Conservation (phyloP, 768 basidiomycete species). For the Podaxis rugospora region DNA sequence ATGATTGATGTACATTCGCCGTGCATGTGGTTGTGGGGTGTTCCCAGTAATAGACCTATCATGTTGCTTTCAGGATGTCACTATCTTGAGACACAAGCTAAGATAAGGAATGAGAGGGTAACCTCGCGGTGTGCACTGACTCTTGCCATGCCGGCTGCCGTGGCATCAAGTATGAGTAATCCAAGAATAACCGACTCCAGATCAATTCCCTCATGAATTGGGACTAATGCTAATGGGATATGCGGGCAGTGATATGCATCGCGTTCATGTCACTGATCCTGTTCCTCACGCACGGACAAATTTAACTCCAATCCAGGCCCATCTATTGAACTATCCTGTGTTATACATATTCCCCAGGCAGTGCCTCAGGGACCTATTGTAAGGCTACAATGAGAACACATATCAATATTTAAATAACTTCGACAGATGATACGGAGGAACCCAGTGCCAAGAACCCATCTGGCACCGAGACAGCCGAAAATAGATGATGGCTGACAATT, state of each 20-base stretch:
- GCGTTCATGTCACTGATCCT: neutral
- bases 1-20: neutral
- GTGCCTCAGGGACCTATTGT: neutral
- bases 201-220: neutral
- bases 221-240: neutral
- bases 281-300: neutral
- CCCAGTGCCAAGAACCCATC: neutral
- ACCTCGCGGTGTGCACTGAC: too few relatives aligned
- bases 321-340: neutral
- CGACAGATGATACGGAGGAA: neutral
- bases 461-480: neutral
- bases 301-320: neutral
- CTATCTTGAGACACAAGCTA: too few relatives aligned
- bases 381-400: neutral
- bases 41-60: neutral
- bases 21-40: neutral
- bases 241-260: neutral
- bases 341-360: neutral
- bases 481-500: neutral
- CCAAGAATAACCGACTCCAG: neutral
- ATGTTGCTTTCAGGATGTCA: neutral
- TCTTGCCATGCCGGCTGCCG: neutral
- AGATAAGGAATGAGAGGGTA: neutral
- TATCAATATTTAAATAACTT: neutral
- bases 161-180: neutral